phyloP scores from a whole-genome alignment of 2,329 filamentous ascomycete species.

The Xenoacremonium recifei region DNA sequence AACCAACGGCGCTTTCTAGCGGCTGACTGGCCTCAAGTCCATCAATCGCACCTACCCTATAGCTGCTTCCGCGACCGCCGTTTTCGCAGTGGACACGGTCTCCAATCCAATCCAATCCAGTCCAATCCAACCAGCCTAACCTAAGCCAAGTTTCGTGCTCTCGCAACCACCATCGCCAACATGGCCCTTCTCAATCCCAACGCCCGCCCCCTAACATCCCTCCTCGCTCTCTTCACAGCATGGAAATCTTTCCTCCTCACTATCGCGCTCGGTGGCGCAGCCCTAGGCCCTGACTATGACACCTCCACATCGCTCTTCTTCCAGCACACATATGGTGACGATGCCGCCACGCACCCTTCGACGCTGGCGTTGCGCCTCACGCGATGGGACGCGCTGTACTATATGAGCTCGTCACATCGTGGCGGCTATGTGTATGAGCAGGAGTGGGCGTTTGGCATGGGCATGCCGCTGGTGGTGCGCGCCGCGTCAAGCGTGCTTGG shows the following conservation, averaged over 20 bases:
- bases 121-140: too few species aligned
- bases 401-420: slow-evolving; percentile 58
- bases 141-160: too few species aligned
- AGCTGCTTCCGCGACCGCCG: too few species aligned
- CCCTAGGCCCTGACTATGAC: slow-evolving; percentile 66
- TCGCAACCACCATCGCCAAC: too few species aligned
- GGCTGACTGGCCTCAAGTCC: too few species aligned
- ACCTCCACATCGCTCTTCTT: slow-evolving; percentile 64
- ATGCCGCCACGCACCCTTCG: slow-evolving; percentile 37
- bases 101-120: too few species aligned
- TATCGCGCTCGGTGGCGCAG: slow-evolving; percentile 51
- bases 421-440: slow-evolving; percentile 73
- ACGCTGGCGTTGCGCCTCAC: slow-evolving; percentile 57
- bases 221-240: slow-evolving; percentile 45
- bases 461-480: slow-evolving; percentile 44
- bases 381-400: slow-evolving; percentile 83
- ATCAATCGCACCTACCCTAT: too few species aligned
- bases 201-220: slow-evolving; percentile 20
- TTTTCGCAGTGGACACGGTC: too few species aligned
- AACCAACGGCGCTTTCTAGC: too few species aligned
- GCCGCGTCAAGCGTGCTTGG: slow-evolving; percentile 21
- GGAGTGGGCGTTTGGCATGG: slow-evolving; percentile 76
- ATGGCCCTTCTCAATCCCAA: slow-evolving; percentile 16
- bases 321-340: slow-evolving; percentile 29
- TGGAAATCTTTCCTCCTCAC: slow-evolving; percentile 70